These are phyloP conservation scores for Candida takata DNA, from an alignment of 805 yeast species.

Conservation along the genomic window DNA sequence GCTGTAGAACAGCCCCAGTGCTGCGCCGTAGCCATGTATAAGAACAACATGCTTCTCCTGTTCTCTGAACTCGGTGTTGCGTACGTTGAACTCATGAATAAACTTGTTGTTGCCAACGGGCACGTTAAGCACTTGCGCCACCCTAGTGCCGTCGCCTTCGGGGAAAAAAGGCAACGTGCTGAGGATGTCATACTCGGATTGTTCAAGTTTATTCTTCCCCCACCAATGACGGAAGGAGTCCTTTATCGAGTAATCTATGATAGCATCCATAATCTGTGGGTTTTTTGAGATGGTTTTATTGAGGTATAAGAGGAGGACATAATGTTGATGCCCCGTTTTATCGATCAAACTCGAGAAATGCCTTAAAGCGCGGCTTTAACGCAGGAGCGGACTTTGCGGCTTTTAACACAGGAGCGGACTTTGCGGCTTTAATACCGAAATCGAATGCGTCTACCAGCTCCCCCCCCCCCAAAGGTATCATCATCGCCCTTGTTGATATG, in stretches of 20 bases:
- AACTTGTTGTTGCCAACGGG: conserved; percentile 41
- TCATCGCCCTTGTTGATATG: no score
- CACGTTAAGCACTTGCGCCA: conserved; percentile 44
- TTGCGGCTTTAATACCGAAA: no score
- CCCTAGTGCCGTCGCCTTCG: conserved; percentile 39
- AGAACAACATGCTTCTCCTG: conserved; percentile 46
- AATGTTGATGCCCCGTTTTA: no score
- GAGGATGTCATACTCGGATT: conserved; percentile 45
- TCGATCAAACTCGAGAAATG: no score
- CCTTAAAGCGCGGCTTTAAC: no score
- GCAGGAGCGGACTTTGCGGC: no score
- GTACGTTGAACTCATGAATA: conserved; percentile 69
- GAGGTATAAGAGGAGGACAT: no score
- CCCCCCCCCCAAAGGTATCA: no score
- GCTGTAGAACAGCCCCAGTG: conserved; percentile 64
- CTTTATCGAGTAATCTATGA: conserved; percentile 13
- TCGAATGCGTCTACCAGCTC: no score
- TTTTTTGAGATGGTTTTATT: no score
- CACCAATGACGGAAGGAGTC: conserved; percentile 40
- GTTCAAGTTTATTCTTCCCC: conserved; percentile 25
- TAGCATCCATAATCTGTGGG: conserved; percentile 3
- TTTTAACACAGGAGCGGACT: no score
- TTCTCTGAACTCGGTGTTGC: conserved; percentile 31
- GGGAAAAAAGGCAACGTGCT: conserved; percentile 56
- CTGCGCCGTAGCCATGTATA: conserved; percentile 85